phyloP scores from a whole-genome alignment of 352 stramenopile species.

The Salisapilia sapeloensis region DNA sequence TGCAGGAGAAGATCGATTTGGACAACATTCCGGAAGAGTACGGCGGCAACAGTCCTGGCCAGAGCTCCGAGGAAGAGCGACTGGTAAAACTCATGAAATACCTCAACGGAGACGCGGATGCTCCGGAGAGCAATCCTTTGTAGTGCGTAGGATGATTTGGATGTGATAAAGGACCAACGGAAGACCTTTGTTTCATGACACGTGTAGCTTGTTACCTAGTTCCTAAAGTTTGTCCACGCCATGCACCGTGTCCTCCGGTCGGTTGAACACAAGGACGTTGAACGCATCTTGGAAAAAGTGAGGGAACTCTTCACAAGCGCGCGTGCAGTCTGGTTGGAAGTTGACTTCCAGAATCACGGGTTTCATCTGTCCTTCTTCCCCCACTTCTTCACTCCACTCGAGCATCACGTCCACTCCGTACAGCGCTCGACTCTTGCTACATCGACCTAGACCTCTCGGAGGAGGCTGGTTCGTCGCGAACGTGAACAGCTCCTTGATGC shows the following conservation, averaged over 20 bases:
- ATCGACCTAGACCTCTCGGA: slow-evolving; percentile 25
- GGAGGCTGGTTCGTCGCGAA: slow-evolving; percentile 17
- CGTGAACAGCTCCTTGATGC: slow-evolving; percentile 31
- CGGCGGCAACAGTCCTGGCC: slow-evolving; percentile 38
- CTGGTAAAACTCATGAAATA: slow-evolving; percentile 62
- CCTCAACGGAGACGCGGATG: slow-evolving; percentile 44
- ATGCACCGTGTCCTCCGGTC: slow-evolving; percentile 17
- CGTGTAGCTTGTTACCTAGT: neutral
- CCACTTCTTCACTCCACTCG: slow-evolving; percentile 18
- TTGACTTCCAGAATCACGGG: slow-evolving; percentile 33
- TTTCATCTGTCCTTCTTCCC: slow-evolving; percentile 12
- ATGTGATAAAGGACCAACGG: too few species aligned
- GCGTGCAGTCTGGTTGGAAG: slow-evolving; percentile 36
- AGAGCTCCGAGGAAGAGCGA: slow-evolving; percentile 43
- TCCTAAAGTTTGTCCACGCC: slow-evolving; percentile 19
- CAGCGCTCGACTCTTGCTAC: slow-evolving; percentile 26
- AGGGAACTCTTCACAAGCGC: slow-evolving; percentile 31
- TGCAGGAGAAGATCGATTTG: slow-evolving; percentile 45
- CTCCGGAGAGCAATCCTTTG: slow-evolving; percentile 24
- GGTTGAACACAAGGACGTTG: slow-evolving; percentile 28
- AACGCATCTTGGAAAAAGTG: slow-evolving; percentile 37
- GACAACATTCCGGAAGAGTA: slow-evolving; percentile 75
- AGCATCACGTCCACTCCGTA: slow-evolving; percentile 43
- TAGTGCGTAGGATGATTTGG: neutral
- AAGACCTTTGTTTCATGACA: too few species aligned